Conservation (phyloP, 768 basidiomycete genomes). For the Termitomyces sp. region DNA sequence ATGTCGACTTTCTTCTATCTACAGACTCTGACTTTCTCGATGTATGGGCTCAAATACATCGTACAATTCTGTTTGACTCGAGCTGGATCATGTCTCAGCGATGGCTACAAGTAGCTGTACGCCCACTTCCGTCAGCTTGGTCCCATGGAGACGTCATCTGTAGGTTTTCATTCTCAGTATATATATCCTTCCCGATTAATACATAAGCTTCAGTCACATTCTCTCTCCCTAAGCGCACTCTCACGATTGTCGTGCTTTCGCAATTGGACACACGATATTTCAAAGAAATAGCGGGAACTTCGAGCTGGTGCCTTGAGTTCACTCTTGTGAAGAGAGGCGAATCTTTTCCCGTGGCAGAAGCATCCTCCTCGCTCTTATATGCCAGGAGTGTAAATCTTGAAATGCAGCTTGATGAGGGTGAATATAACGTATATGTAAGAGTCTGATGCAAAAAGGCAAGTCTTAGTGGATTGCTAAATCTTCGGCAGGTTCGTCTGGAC, state of each 20-base stretch:
- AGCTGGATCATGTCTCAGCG: constrained; percentile 48
- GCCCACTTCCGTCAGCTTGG: constrained; percentile 46
- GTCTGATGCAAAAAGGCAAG: not conserved
- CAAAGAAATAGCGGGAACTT: constrained; percentile 39
- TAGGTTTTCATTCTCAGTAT: constrained; percentile 22
- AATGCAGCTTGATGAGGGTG: constrained; percentile 35
- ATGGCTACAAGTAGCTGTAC: constrained; percentile 42
- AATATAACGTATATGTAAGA: constrained; percentile 43
- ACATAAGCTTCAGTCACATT: constrained; percentile 36
- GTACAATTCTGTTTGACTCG: constrained; percentile 46
- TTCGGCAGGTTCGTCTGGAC: constrained; percentile 29
- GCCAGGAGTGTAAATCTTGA: constrained; percentile 40
- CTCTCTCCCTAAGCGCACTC: constrained; percentile 33
- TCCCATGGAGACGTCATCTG: constrained; percentile 53
- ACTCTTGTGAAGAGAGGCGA: constrained; percentile 44
- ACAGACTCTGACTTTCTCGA: constrained; percentile 45
- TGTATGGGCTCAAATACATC: constrained; percentile 43
- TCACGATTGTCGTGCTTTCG: constrained; percentile 48
- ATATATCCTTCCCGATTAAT: no score
- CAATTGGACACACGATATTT: constrained; percentile 50
- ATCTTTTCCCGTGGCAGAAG: constrained; percentile 32
- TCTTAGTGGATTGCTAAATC: not conserved
- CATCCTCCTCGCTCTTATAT: constrained; percentile 31
- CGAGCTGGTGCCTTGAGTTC: constrained; percentile 48
- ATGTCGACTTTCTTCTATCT: not conserved